phyloP scores from a whole-genome alignment of 2,329 filamentous ascomycete species.

The Microdochium nivale region DNA sequence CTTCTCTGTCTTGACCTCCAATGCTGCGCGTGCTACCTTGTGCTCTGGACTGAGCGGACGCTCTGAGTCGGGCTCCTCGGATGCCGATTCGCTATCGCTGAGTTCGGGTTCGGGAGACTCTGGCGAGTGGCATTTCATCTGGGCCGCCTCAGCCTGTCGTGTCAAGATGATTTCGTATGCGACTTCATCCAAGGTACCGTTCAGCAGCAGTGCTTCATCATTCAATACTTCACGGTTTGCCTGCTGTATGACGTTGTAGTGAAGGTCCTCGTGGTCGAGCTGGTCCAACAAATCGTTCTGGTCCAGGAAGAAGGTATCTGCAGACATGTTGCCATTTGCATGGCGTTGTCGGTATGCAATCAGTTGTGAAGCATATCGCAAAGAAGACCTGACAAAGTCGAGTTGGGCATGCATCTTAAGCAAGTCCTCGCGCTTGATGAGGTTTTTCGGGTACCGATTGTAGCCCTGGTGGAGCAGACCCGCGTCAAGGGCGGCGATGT shows the following conservation, averaged over 20 bases:
- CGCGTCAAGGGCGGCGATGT: neutral
- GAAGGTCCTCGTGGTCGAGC: neutral
- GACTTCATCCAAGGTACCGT: neutral
- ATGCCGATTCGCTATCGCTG: neutral
- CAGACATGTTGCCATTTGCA: neutral
- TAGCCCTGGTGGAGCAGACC: neutral
- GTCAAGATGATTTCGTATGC: neutral
- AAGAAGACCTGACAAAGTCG: neutral
- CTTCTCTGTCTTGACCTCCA: too few species aligned
- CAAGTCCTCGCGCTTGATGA: neutral
- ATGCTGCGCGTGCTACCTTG: too few species aligned
- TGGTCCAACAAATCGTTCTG: neutral
- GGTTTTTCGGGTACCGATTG: neutral
- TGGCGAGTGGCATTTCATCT: neutral
- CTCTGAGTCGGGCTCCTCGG: too few species aligned
- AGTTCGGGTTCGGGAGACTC: neutral
- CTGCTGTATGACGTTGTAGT: neutral
- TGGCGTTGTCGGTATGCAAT: neutral
- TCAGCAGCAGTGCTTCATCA: neutral
- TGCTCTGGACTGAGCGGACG: too few species aligned
- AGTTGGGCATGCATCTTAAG: neutral
- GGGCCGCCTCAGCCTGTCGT: neutral
- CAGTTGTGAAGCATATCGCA: neutral
- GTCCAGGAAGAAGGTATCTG: neutral
- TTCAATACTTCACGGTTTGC: neutral